These are phyloP conservation scores for Laburnicola sp. DNA, from an alignment of 2,329 filamentous ascomycete genomes.

Conservation along the genomic window DNA sequence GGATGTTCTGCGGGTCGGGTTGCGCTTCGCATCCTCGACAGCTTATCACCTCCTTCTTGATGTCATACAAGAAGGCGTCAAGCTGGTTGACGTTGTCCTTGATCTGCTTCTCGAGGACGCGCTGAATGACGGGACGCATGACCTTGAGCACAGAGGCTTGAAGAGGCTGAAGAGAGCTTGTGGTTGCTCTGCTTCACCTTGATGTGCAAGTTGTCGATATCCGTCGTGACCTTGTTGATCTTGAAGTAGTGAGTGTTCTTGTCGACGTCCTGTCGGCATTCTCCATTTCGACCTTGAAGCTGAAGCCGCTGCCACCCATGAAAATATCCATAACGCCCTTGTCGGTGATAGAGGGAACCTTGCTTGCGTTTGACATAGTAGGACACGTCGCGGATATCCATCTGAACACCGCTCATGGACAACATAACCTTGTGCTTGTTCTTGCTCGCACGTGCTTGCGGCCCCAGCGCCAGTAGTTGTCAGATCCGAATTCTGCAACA, in stretches of 20 bases:
- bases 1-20: slow-evolving; percentile 70
- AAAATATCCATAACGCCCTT: slow-evolving; percentile 86
- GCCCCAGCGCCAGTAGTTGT: slow-evolving; percentile 95
- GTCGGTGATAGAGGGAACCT: slow-evolving; percentile 84
- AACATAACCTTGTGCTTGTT: slow-evolving; percentile 84
- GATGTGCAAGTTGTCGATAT: slow-evolving; percentile 79
- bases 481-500: slow-evolving; percentile 80
- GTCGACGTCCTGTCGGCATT: slow-evolving; percentile 68
- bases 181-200: slow-evolving; percentile 94
- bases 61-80: slow-evolving; percentile 71
- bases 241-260: slow-evolving; percentile 90
- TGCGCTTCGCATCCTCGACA: slow-evolving; percentile 63
- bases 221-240: slow-evolving; percentile 83
- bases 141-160: slow-evolving; percentile 86
- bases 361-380: slow-evolving; percentile 96
- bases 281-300: slow-evolving; percentile 87
- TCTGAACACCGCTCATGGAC: slow-evolving; percentile 85
- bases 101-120: slow-evolving; percentile 86
- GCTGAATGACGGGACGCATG: slow-evolving; percentile 80
- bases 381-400: slow-evolving; percentile 76
- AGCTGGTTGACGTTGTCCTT: slow-evolving; percentile 77
- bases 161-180: slow-evolving; percentile 86
- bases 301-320: slow-evolving; percentile 83
- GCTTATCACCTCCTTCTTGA: slow-evolving; percentile 87
- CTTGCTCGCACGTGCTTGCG: slow-evolving; percentile 83